phyloP scores from a whole-genome alignment of 148 eudicot genomes.

The Drosera capensis region DNA sequence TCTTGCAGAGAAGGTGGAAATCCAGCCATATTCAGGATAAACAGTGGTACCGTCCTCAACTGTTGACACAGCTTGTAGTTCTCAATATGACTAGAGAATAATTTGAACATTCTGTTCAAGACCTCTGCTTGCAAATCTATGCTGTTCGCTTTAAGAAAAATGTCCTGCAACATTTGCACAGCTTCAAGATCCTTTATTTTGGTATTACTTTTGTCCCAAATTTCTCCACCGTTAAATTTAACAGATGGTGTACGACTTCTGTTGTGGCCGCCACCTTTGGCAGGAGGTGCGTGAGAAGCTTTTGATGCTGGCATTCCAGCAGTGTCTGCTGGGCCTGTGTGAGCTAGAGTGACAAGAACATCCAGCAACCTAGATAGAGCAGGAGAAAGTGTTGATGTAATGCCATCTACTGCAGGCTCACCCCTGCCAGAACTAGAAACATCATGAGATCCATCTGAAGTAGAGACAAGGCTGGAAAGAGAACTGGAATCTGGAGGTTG shows the following conservation, averaged over 20 bases:
- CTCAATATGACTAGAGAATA: slow-evolving; percentile 91
- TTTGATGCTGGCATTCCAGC: slow-evolving; percentile 22
- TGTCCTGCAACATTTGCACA: slow-evolving; percentile 93
- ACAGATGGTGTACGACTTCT: slow-evolving; percentile 49
- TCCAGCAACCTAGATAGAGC: slow-evolving; percentile 84
- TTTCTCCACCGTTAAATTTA: slow-evolving; percentile 45
- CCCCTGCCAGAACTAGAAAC: slow-evolving; percentile 12
- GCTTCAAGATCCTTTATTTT: slow-evolving; percentile 95
- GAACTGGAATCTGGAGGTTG: slow-evolving; percentile 19
- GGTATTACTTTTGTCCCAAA: slow-evolving; percentile 56
- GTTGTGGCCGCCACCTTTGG: slow-evolving; percentile 50
- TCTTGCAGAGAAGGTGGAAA: slow-evolving; percentile 84
- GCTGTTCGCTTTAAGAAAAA: slow-evolving; percentile 82
- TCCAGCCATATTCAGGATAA: slow-evolving; percentile 87
- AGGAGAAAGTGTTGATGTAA: slow-evolving; percentile 52
- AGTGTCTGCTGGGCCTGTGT: slow-evolving; percentile 51
- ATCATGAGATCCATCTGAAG: slow-evolving; percentile 14
- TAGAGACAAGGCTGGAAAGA: slow-evolving; percentile 23
- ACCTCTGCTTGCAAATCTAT: slow-evolving; percentile 90
- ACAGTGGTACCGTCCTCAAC: slow-evolving; percentile 85
- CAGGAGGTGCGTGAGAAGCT: slow-evolving; percentile 27
- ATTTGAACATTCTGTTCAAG: slow-evolving; percentile 86
- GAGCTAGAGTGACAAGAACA: slow-evolving; percentile 82
- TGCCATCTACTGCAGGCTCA: slow-evolving; percentile 25
- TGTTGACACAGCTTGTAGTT: slow-evolving; percentile 91